Evolutionary conservation across 495 filamentous ascomycete species (phyloP), one percentile per base, ranked within the genome.

Genomic region (Glutinoglossum americanum): DNA sequence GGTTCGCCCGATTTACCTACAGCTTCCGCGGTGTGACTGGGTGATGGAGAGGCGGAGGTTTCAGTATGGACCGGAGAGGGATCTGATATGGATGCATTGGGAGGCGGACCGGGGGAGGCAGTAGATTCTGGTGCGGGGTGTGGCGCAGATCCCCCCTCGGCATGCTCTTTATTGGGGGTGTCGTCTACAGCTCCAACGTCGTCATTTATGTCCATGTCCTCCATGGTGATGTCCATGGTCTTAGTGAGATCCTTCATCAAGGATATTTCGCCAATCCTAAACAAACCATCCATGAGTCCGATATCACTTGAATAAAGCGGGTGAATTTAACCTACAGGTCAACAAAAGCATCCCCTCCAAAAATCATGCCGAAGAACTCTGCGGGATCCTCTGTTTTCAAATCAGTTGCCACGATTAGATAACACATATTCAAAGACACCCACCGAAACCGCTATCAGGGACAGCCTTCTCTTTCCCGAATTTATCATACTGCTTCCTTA

Each of bases 301-400:
- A 49, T 39, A 11, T 15, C 13, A 53, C 21, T 21, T 53, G 9
- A 17, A 1, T 13, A 25, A 28, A 32, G 45, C 44, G 9, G 15
- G 55, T 30, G 5, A 2, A 2, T 21, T 15, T 33, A 35, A 60
- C 54, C 19, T 62, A 71, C 69, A 69, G 72, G 55, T 73, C 90
- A 26, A 82, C 76, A 65, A 99, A 99, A 4, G 93, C 92, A 59
- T 94, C 90, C 37, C 92, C 92, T 61, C 92, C 92, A 64, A 99
- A 99, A 59, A 99, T 97, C 76, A 88, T 94, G 62, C 86, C 82
- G 69, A 99, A 97, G 80, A 99, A 99, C 71, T 99, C 93, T 47
- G 88, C 79, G 0, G 92, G 93, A 63, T 99, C 92, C 74, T 87
- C 83, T 83, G 62, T 59, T 28, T 17, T 27, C 21, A 19, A 28